Base-by-base conservation (phyloP, 176 grass and related monocot species). In the Olyra latifolia region DNA sequence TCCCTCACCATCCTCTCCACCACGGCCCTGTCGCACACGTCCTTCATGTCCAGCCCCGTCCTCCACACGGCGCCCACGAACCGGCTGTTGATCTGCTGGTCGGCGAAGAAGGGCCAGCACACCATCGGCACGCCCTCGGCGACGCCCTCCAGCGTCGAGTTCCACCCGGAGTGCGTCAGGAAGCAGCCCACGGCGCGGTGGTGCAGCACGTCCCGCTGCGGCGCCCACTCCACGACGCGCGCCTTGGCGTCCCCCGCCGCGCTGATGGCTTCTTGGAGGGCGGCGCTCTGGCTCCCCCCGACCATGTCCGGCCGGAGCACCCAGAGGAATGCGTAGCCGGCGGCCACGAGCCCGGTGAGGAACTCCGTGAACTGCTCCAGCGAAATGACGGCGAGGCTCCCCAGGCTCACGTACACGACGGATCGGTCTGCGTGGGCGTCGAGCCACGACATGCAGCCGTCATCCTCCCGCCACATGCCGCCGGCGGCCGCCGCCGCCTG, bases 131-230 rank as follows among this genome's bases (percentile, higher is more conserved):
- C 47, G 41, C 88, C 91, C 27, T 56, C 61, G 24, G 48, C 78
- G 14, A 17, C 20, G 75, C 59, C 84, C 81, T 97, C 91, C 12
- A 94, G 74, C 8, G 89, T 86, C 0, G 91, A 97, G 79, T 97
- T 97, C 94, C 94, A 97, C 4, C 94, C 89, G 35, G 87, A 85
- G 64, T 93, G 94, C 29, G 84, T 91, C 0, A 97, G 79, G 85
- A 97, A 97, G 65, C 93, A 90, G 20, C 94, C 91, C 10, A 97
- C 83, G 0, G 90, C 85, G 0, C 39, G 79, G 67, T 97, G 90
- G 39, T 52, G 66, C 60, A 97, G 62, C 40, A 97, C 93, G 28
- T 88, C 88, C 4, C 76, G 77, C 77, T 93, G 93, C 32, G 90
- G 90, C 12, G 72, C 85, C 93, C 88, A 97, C 58, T 40, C 67